These are phyloP conservation scores for Suhomyces atakaporum DNA, from an alignment of 1,139 yeast genomes.

Conservation along the genomic window DNA sequence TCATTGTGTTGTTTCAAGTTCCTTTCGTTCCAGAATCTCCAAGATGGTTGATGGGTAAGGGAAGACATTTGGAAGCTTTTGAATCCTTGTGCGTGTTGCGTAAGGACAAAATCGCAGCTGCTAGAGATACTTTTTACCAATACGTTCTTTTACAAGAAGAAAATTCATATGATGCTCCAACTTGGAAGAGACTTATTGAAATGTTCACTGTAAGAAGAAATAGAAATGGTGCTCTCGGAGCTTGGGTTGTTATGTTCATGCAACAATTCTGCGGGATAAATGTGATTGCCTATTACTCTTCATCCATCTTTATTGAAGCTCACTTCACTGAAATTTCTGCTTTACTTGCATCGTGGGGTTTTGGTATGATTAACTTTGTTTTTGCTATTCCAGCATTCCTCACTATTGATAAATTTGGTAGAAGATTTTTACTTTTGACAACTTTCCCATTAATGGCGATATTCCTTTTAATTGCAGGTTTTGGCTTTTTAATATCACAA, in stretches of 20 bases:
- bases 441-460: slow-evolving; percentile 77
- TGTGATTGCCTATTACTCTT: slow-evolving; percentile 80
- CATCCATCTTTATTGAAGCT: slow-evolving; percentile 69
- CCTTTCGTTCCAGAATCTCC: slow-evolving; percentile 46
- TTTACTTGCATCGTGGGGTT: slow-evolving; percentile 81
- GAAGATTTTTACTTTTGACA: slow-evolving; percentile 65
- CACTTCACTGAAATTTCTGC: slow-evolving; percentile 64
- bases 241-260: slow-evolving; percentile 84
- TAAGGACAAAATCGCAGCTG: slow-evolving; percentile 23
- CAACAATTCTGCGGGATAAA: slow-evolving; percentile 93
- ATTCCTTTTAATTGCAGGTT: slow-evolving; percentile 70
- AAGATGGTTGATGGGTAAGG: slow-evolving; percentile 34
- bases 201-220: slow-evolving; percentile 73
- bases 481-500: slow-evolving; percentile 66
- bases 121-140: slow-evolving; percentile 31
- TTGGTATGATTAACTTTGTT: slow-evolving; percentile 76
- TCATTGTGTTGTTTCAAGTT: slow-evolving; percentile 63
- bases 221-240: slow-evolving; percentile 78
- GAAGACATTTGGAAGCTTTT: slow-evolving; percentile 26
- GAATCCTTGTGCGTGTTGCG: slow-evolving; percentile 24
- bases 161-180: slow-evolving; percentile 56
- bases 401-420: slow-evolving; percentile 78
- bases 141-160: slow-evolving; percentile 55
- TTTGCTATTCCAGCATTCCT: slow-evolving; percentile 85
- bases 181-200: slow-evolving; percentile 52